These are phyloP conservation scores for Aspergillus sp. DNA, from an alignment of 2,329 filamentous ascomycete species.

Conservation along the genomic window DNA sequence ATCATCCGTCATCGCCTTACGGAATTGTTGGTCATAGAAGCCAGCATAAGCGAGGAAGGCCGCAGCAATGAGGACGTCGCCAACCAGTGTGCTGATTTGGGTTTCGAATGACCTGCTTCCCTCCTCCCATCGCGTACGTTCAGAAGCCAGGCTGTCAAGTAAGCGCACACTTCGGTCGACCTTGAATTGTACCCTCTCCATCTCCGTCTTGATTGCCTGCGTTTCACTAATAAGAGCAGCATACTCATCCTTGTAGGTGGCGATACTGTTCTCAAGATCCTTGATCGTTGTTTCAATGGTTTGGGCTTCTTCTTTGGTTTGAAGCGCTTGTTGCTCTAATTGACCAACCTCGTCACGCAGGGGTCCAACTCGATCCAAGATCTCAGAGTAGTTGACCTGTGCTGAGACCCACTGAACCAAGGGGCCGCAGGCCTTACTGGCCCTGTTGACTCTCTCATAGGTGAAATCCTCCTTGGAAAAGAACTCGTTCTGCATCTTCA, in stretches of 20 bases:
- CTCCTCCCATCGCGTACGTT: slow-evolving; percentile 91
- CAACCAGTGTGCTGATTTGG: slow-evolving; percentile 93
- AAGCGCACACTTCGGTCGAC: slow-evolving; percentile 93
- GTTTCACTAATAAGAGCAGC: slow-evolving; percentile 94
- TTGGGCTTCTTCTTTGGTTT: slow-evolving; percentile 91
- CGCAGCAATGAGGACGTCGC: slow-evolving; percentile 92
- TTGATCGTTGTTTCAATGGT: slow-evolving; percentile 86
- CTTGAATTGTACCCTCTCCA: slow-evolving; percentile 96
- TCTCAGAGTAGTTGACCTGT: slow-evolving; percentile 97
- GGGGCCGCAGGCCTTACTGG: slow-evolving; percentile 94
- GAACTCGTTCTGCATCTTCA: slow-evolving; percentile 91
- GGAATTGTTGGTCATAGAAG: slow-evolving; percentile 96
- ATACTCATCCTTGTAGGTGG: slow-evolving; percentile 93
- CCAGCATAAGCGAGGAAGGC: slow-evolving; percentile 96
- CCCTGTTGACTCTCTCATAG: slow-evolving; percentile 92
- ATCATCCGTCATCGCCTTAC: slow-evolving; percentile 96
- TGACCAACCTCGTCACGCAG: slow-evolving; percentile 84
- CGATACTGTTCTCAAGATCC: slow-evolving; percentile 84
- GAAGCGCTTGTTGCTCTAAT: slow-evolving; percentile 82
- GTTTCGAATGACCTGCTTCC: slow-evolving; percentile 98
- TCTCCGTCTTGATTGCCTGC: slow-evolving; percentile 94
- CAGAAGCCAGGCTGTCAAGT: slow-evolving; percentile 91
- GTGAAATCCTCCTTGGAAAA: slow-evolving; percentile 93
- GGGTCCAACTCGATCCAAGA: slow-evolving; percentile 89
- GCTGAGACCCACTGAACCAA: slow-evolving; percentile 96